Base-by-base conservation (phyloP, 2,329 filamentous ascomycete species). In the Sporothrix variecibatus region DNA sequence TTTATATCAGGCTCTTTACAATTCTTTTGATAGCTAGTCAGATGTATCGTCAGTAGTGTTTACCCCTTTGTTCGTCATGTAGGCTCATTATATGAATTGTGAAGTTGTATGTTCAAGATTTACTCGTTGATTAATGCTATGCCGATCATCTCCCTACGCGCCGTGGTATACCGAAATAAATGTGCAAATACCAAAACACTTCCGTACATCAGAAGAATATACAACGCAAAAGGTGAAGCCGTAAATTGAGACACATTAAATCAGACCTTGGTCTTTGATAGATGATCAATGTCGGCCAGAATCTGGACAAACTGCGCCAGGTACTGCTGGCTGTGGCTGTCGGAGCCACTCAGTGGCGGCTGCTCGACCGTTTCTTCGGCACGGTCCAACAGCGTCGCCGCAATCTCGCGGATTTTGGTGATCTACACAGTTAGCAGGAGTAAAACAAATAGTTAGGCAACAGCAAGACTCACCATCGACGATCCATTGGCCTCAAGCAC, bases 391-490 rank as follows among this genome's bases (percentile, higher is more conserved):
- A 79, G 73, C 15, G 78, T 78, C 9, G 75, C 75, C 4, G 78
- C 78, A 49, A 79, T 79, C 64, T 79, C 77, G 17, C 78, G 76
- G 43, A 79, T 78, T 70, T 79, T 79, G 17, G 76, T 71, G 17
- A 69, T 62, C 65, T 68, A 51, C 31, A 3, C 8, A 15, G n/a
- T 51, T 34, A 49, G 11, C 7, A 51, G n/a, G n/a, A n/a, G n/a
- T 6, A 53, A 53, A 1, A 53, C 1, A 53, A 17, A 11, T 20
- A 17, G n/a, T 6, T 53, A 53, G 43, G 7, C 38, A 51, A 28
- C 15, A 34, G 26, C 26, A 34, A 38, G 15, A 58, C 53, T 17
- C 72, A 77, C 76, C 75, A 78, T 77, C 2, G 75, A 77, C 23
- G 72, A 65, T 9, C 78, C 78, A 72, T 79, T 77, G 7, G 74